Conservation (phyloP, 306 rosid genomes). For the Trichosanthes cucumerina region DNA sequence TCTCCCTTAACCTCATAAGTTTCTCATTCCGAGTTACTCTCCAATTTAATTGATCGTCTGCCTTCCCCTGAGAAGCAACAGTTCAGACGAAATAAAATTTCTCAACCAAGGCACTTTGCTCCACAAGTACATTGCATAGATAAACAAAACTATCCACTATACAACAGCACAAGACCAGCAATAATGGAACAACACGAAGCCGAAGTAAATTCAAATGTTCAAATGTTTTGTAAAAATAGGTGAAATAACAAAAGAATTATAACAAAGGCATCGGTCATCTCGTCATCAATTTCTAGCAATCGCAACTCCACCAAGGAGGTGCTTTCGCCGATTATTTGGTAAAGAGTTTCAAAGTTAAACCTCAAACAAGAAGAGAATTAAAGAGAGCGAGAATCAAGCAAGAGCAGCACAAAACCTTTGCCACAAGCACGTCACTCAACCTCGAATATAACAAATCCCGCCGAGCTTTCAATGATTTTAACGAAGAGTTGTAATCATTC, state of each 20-base stretch:
- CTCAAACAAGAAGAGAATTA: neutral
- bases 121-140: neutral
- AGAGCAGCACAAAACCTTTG: conserved; percentile 47
- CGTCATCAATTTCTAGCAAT: neutral
- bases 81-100: neutral
- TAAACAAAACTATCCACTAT: neutral
- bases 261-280: neutral
- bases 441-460: conserved; percentile 61
- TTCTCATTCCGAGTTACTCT: conserved; percentile 73
- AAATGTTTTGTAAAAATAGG: neutral
- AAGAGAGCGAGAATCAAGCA: neutral
- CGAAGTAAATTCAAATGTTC: neutral
- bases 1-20: conserved; percentile 68
- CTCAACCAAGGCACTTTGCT: neutral
- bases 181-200: neutral
- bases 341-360: neutral
- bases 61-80: conserved; percentile 57
- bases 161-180: neutral
- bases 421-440: conserved; percentile 64
- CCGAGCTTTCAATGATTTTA: conserved; percentile 48
- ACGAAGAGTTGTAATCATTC: conserved; percentile 35
- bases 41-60: conserved; percentile 80
- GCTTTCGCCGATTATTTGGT: neutral
- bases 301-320: neutral
- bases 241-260: neutral